phyloP scores from a whole-genome alignment of 2,329 filamentous ascomycete species.

The Thelonectria olida region DNA sequence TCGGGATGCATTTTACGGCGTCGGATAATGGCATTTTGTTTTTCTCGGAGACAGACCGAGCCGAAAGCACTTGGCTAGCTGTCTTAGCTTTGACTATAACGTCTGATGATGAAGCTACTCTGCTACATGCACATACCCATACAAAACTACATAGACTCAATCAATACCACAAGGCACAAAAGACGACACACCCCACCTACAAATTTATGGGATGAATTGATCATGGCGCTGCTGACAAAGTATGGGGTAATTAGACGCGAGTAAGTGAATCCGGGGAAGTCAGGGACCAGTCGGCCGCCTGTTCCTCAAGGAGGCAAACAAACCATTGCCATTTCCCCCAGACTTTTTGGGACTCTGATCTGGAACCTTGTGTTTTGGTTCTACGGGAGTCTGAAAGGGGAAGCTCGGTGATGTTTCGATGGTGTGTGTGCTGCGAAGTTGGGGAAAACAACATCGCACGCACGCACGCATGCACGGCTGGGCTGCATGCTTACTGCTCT shows the following conservation, averaged over 20 bases:
- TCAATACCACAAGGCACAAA: slow-evolving; percentile 12
- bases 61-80: slow-evolving; percentile 8
- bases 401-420: background rate
- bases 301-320: background rate
- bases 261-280: slow-evolving; percentile 18
- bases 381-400: background rate
- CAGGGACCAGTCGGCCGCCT: slow-evolving; percentile 5
- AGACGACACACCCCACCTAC: background rate
- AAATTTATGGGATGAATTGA: background rate
- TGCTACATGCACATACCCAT: slow-evolving; percentile 21
- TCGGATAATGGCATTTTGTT: slow-evolving; percentile 19
- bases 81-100: slow-evolving; percentile 17
- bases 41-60: slow-evolving; percentile 20
- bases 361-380: background rate
- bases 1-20: slow-evolving; percentile 32
- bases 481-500: background rate
- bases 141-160: slow-evolving; percentile 23
- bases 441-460: background rate
- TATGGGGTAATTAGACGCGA: background rate
- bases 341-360: background rate
- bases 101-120: slow-evolving; percentile 25
- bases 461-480: background rate
- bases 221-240: too few relatives aligned
- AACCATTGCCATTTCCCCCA: background rate
- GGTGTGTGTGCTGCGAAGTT: background rate